Conservation (phyloP, 192 early-diverging fungal genomes). For the Podila epicladia region DNA sequence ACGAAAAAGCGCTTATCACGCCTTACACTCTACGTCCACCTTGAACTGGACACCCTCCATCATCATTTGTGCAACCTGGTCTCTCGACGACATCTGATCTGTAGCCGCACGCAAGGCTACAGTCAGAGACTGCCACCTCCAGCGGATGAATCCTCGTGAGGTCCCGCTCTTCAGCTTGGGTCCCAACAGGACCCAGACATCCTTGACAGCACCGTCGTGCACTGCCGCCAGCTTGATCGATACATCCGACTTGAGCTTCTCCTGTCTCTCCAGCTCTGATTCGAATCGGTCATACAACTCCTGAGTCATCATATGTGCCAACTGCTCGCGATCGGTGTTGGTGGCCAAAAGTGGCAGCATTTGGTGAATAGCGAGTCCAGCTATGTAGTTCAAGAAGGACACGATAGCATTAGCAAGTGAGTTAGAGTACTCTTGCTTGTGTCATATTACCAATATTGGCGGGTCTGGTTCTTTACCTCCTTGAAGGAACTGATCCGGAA, state of each 20-base stretch:
- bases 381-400: conserved; percentile 2
- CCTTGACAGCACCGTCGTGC: conserved; percentile 56
- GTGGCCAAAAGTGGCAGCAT: conserved; percentile 29
- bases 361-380: conserved; percentile 36
- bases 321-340: conserved; percentile 9
- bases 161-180: conserved; percentile 41
- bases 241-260: conserved; percentile 40
- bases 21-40: conserved; percentile 56
- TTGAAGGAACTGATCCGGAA: conserved; percentile 60
- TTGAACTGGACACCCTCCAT: conserved; percentile 60
- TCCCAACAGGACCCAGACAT: conserved; percentile 60
- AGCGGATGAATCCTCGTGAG: conserved; percentile 36
- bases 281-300: conserved; percentile 48
- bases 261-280: conserved; percentile 26
- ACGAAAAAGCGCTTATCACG: neutral
- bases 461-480: conserved; percentile 40
- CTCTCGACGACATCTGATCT: conserved; percentile 50
- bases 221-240: conserved; percentile 53
- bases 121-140: conserved; percentile 43
- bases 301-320: conserved; percentile 46
- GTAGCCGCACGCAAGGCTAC: conserved; percentile 35
- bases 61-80: conserved; percentile 52
- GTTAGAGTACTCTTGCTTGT: no score
- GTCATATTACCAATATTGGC: neutral
- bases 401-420: neutral